phyloP scores from a whole-genome alignment of 2,329 filamentous ascomycete genomes.

The Penicillium sp. region DNA sequence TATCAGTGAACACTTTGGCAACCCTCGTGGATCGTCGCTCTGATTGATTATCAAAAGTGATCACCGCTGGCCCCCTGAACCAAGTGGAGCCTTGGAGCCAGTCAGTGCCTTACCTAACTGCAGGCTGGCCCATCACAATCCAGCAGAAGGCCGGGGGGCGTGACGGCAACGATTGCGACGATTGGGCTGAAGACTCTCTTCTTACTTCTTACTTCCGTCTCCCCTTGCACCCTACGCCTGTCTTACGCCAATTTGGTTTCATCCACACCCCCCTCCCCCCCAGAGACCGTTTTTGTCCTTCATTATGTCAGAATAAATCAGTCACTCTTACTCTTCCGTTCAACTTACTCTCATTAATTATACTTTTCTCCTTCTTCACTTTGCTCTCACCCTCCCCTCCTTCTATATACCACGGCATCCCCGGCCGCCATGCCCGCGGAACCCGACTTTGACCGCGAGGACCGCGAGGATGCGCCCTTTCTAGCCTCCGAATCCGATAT shows the following conservation, averaged over 20 bases:
- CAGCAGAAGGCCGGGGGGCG: slow-evolving; percentile 7
- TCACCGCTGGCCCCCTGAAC: no score
- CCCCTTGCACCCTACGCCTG: no score
- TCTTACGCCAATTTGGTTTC: neutral
- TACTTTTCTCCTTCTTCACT: neutral
- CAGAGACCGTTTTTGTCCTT: neutral
- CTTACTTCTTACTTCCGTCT: neutral
- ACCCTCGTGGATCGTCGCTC: no score
- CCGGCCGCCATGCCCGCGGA: slow-evolving; percentile 25
- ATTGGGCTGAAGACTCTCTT: slow-evolving; percentile 15
- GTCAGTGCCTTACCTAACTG: no score
- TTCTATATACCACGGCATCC: slow-evolving; percentile 20
- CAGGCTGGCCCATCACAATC: no score
- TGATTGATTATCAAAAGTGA: no score
- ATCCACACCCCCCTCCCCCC: neutral
- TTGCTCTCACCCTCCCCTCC: neutral
- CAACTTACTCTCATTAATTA: neutral
- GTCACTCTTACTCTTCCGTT: neutral
- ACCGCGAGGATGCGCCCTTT: slow-evolving; percentile 39
- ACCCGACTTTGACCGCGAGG: slow-evolving; percentile 26
- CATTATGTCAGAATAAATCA: neutral
- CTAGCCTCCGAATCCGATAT: slow-evolving; percentile 17
- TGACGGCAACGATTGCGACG: slow-evolving; percentile 20
- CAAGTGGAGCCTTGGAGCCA: no score
- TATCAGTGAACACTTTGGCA: no score